phyloP scores from a whole-genome alignment of 495 filamentous ascomycete species.

The Penicillium bovifimosum region DNA sequence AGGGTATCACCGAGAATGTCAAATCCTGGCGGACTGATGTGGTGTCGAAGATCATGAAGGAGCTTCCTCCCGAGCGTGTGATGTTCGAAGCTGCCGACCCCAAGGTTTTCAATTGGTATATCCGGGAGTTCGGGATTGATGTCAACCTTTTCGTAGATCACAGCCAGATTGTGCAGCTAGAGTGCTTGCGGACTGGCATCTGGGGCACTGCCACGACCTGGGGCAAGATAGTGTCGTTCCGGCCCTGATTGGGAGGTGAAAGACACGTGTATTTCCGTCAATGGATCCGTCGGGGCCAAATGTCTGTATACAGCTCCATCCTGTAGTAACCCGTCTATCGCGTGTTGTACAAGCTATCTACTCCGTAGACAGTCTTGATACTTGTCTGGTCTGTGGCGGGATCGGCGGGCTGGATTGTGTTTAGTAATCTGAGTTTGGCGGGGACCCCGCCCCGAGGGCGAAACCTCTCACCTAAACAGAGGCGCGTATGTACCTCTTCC shows the following conservation, averaged over 20 bases:
- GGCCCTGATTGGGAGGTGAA: conserved; percentile 8
- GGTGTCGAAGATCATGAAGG: conserved; percentile 49
- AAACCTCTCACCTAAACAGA: not conserved
- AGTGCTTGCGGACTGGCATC: conserved; percentile 48
- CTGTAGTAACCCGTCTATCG: too few species aligned
- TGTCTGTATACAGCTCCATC: not conserved
- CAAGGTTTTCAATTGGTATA: conserved; percentile 55
- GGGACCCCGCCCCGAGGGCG: not conserved
- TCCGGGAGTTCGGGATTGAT: conserved; percentile 54
- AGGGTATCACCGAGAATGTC: conserved; percentile 58
- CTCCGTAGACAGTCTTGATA: too few species aligned
- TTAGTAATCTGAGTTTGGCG: conserved; percentile 12
- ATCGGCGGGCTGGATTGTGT: not conserved
- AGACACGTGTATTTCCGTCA: not conserved
- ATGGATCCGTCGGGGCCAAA: not conserved
- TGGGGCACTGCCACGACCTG: conserved; percentile 55
- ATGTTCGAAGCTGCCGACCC: conserved; percentile 62
- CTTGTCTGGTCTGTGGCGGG: not conserved
- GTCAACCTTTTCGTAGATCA: conserved; percentile 59
- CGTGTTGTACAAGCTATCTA: too few species aligned
- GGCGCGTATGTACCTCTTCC: conserved; percentile 1
- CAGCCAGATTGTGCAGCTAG: conserved; percentile 55
- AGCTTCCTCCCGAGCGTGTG: conserved; percentile 48
- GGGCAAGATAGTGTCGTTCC: conserved; percentile 52
- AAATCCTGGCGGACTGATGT: conserved; percentile 53